A percentile compares a stretch with the other conserved stretches of the same genome.
Conservation (phyloP, 345 rosid genomes). For the Brassica rapa region DNA sequence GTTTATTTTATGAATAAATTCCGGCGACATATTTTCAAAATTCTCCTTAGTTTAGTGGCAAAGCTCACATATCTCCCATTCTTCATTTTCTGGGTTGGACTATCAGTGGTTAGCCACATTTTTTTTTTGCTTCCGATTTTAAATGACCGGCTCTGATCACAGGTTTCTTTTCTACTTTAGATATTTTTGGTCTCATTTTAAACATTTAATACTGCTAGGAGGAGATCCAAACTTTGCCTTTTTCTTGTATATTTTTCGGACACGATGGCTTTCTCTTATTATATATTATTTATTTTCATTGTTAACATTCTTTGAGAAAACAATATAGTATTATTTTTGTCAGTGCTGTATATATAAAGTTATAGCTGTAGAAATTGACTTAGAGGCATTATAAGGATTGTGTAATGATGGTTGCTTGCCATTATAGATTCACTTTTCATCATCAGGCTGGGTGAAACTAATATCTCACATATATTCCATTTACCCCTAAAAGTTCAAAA, state of each 20-base stretch:
- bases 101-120: no score
- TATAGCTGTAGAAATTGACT: slow-evolving; percentile 43
- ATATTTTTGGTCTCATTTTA: slow-evolving; percentile 1
- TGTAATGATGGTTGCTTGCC: slow-evolving; percentile 43
- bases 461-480: slow-evolving; percentile 18
- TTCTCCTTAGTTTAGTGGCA: no score
- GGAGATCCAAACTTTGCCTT: slow-evolving; percentile 39
- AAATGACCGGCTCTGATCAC: background rate
- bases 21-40: no score
- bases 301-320: background rate
- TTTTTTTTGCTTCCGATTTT: no score
- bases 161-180: slow-evolving; percentile 1
- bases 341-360: slow-evolving; percentile 19
- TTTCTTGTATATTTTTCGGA: background rate
- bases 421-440: slow-evolving; percentile 42
- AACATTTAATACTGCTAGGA: slow-evolving; percentile 5
- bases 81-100: no score
- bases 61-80: no score
- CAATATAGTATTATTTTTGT: background rate
- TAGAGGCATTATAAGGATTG: slow-evolving; percentile 28
- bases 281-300: background rate
- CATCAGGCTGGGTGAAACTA: slow-evolving; percentile 32
- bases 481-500: slow-evolving; percentile 15
- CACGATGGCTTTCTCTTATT: slow-evolving; percentile 15
- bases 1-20: no score